Evolutionary conservation across 2,329 filamentous ascomycete genomes (phyloP).

Genomic region (Rutstroemia sp.): DNA sequence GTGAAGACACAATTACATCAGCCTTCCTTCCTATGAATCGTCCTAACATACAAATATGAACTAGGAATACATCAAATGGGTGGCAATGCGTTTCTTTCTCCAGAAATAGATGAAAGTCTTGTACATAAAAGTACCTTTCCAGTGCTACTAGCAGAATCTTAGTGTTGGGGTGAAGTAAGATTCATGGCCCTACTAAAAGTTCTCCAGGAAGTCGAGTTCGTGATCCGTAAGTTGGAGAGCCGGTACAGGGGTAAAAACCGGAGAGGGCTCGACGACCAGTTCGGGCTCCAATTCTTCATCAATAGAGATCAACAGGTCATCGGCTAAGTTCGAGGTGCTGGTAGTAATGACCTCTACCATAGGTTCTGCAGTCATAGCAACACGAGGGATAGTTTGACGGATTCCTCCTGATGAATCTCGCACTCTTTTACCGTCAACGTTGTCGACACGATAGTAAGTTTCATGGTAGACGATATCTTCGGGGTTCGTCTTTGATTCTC

Average conservation of each 20-base stretch:
- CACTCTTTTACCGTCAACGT: neutral
- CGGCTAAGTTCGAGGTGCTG: neutral
- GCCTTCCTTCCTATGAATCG: too few species aligned
- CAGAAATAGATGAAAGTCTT: too few species aligned
- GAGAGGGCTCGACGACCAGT: too few species aligned
- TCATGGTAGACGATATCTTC: neutral
- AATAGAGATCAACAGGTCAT: neutral
- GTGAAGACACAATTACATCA: too few species aligned
- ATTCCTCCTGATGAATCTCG: neutral
- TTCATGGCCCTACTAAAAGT: neutral
- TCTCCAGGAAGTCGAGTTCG: constrained; percentile 1
- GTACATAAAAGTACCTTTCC: too few species aligned
- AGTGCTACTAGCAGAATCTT: too few species aligned
- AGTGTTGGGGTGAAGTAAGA: too few species aligned
- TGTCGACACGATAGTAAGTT: neutral
- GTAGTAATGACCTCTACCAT: neutral
- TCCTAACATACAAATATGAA: too few species aligned
- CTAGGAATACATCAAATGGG: too few species aligned
- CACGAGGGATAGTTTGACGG: neutral
- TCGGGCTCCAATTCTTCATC: neutral
- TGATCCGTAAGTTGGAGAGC: neutral
- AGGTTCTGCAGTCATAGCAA: neutral
- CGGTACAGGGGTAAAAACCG: too few species aligned
- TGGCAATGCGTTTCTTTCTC: too few species aligned
- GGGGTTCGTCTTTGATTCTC: neutral